Evolutionary conservation across 805 yeast species (phyloP).

Genomic region (Kuraishia ogatae): DNA sequence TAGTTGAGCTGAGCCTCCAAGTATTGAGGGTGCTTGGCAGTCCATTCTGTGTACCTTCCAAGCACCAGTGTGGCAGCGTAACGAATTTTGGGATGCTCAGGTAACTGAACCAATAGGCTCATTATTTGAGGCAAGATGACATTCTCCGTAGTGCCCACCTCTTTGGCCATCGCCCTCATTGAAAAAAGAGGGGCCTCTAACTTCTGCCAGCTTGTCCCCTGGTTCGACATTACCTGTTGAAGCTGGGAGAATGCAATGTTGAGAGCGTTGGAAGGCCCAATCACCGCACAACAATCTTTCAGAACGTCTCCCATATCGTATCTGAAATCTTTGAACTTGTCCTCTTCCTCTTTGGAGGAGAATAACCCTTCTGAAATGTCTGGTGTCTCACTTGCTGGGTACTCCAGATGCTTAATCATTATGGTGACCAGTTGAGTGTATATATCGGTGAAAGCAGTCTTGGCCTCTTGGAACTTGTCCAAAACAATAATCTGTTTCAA

Average conservation of each 20-base stretch:
- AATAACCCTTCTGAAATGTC: slow-evolving; percentile 45
- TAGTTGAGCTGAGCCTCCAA: slow-evolving; percentile 79
- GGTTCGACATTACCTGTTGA: slow-evolving; percentile 24
- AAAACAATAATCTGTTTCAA: slow-evolving; percentile 64
- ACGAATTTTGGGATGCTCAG: slow-evolving; percentile 79
- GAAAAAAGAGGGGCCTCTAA: slow-evolving; percentile 87
- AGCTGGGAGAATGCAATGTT: slow-evolving; percentile 60
- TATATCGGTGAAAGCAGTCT: slow-evolving; percentile 39
- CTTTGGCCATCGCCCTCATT: slow-evolving; percentile 91
- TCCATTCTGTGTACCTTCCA: slow-evolving; percentile 97
- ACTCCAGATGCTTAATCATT: slow-evolving; percentile 61
- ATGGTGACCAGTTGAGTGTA: slow-evolving; percentile 51
- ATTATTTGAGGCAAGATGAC: slow-evolving; percentile 69
- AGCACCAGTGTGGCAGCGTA: slow-evolving; percentile 89
- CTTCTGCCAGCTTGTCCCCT: slow-evolving; percentile 58
- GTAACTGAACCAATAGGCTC: slow-evolving; percentile 59
- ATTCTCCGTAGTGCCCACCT: slow-evolving; percentile 57
- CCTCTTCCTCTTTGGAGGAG: slow-evolving; percentile 74
- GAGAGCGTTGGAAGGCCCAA: slow-evolving; percentile 68
- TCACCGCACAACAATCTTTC: slow-evolving; percentile 88
- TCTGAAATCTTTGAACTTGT: slow-evolving; percentile 87
- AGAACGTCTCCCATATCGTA: slow-evolving; percentile 98
- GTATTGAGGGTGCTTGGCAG: slow-evolving; percentile 74
- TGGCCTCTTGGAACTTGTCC: slow-evolving; percentile 47
- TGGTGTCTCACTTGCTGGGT: slow-evolving; percentile 38